A percentile compares a stretch with the other conserved stretches of the same genome.
These are phyloP conservation scores for Yarrowia sp. DNA, from an alignment of 805 yeast genomes.

Conservation along the genomic window DNA sequence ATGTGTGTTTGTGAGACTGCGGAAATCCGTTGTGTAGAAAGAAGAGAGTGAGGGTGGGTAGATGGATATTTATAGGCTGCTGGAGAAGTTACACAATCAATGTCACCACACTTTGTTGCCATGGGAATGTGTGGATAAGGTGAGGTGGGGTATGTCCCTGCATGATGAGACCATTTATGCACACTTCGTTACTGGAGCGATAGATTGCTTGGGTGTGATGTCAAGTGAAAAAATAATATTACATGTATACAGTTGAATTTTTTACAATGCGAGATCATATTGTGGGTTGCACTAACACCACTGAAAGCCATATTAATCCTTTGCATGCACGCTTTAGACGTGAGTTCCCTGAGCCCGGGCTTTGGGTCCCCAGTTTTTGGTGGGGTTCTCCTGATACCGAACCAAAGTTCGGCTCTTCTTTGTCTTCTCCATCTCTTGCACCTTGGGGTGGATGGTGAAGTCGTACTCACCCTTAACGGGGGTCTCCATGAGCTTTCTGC, in stretches of 20 bases:
- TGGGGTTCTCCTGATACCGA: slow-evolving; percentile 87
- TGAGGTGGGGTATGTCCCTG: not conserved
- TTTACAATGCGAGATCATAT: not conserved
- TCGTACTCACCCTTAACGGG: slow-evolving; percentile 11
- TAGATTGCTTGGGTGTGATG: not conserved
- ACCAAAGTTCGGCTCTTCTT: slow-evolving; percentile 71
- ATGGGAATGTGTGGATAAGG: not conserved
- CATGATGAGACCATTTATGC: not conserved
- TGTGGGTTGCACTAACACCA: slow-evolving; percentile 16
- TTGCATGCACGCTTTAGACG: not conserved
- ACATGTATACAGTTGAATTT: not conserved
- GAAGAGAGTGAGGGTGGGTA: not conserved
- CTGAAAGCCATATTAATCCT: not conserved
- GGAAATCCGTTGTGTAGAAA: slow-evolving; percentile 17
- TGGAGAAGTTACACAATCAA: not conserved
- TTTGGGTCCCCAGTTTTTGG: slow-evolving; percentile 96
- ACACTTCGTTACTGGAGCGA: not conserved
- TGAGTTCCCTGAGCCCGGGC: slow-evolving; percentile 45
- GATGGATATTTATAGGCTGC: not conserved
- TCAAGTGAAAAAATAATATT: not conserved
- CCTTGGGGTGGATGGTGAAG: slow-evolving; percentile 57
- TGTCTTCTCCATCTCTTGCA: slow-evolving; percentile 55
- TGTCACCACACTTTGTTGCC: not conserved
- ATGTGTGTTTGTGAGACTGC: slow-evolving; percentile 22
- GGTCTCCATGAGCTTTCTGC: slow-evolving; percentile 15